Evolutionary conservation across 306 rosid genomes (phyloP).

Genomic region (Corylus heterophylla): DNA sequence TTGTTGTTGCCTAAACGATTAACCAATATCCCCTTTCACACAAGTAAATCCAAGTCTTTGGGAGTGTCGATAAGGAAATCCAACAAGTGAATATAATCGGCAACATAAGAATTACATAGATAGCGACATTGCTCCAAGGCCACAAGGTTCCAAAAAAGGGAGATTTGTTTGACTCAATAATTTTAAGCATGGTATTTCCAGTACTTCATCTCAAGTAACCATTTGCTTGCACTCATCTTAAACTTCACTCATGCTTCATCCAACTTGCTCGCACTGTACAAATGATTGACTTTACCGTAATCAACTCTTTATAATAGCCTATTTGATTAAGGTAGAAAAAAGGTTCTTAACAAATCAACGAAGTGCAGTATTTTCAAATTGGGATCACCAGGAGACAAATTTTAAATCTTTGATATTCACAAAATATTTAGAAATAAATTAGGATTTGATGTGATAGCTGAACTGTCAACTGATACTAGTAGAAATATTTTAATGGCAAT

Average conservation of each 20-base stretch:
- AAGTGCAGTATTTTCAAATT: neutral
- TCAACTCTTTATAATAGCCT: neutral
- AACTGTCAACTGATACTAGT: too few species aligned
- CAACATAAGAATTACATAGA: neutral
- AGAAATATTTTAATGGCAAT: too few species aligned
- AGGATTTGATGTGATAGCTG: too few species aligned
- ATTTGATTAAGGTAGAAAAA: neutral
- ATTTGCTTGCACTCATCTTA: neutral
- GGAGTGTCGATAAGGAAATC: neutral
- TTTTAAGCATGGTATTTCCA: neutral
- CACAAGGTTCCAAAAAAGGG: neutral
- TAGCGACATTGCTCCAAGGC: conserved; percentile 10
- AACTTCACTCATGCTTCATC: neutral
- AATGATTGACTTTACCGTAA: fast-evolving
- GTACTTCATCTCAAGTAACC: neutral
- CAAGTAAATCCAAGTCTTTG: conserved; percentile 23
- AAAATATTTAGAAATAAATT: too few species aligned
- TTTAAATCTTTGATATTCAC: too few species aligned
- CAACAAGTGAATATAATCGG: neutral
- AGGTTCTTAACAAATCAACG: neutral
- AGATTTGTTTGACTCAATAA: neutral
- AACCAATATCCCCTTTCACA: conserved; percentile 21
- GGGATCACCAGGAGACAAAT: fast-evolving
- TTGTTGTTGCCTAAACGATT: conserved; percentile 19
- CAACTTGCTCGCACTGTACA: neutral